Conservation (phyloP, 768 basidiomycete species). For the Hortiboletus campestris region DNA sequence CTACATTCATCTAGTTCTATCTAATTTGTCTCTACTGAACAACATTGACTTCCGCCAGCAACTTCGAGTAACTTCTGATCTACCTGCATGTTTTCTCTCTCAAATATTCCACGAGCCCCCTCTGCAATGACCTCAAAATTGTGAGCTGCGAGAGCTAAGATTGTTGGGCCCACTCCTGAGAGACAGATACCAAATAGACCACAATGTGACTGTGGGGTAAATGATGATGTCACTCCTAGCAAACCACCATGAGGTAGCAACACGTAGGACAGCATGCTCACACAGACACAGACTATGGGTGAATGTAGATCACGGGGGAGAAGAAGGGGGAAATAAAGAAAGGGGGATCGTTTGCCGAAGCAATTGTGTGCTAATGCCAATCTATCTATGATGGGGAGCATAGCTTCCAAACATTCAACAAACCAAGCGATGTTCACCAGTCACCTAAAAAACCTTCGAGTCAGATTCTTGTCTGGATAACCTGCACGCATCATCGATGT, state of each 20-base stretch:
- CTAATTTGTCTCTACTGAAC: conserved; percentile 11
- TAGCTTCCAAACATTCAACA: no score
- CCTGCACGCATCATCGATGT: no score
- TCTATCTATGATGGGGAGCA: no score
- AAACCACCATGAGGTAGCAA: conserved; percentile 47
- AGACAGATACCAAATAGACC: conserved; percentile 97
- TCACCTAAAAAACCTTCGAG: no score
- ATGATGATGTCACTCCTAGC: conserved; percentile 82
- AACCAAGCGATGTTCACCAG: no score
- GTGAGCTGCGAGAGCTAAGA: conserved; percentile 86
- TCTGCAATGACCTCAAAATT: conserved; percentile 85
- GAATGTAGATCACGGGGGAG: no score
- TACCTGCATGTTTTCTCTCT: conserved; percentile 67
- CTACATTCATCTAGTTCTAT: background rate
- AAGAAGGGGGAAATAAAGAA: no score
- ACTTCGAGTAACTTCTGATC: conserved; percentile 89
- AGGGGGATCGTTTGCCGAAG: no score
- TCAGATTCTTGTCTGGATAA: no score
- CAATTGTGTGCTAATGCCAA: no score
- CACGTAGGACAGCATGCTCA: no score
- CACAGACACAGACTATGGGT: no score
- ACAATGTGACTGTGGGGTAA: conserved; percentile 87
- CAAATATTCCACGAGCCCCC: conserved; percentile 75
- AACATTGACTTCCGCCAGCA: conserved; percentile 41
- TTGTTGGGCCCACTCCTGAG: conserved; percentile 96